These are phyloP conservation scores for Croton laevigatus DNA, from an alignment of 441 rosid species.

Conservation along the genomic window DNA sequence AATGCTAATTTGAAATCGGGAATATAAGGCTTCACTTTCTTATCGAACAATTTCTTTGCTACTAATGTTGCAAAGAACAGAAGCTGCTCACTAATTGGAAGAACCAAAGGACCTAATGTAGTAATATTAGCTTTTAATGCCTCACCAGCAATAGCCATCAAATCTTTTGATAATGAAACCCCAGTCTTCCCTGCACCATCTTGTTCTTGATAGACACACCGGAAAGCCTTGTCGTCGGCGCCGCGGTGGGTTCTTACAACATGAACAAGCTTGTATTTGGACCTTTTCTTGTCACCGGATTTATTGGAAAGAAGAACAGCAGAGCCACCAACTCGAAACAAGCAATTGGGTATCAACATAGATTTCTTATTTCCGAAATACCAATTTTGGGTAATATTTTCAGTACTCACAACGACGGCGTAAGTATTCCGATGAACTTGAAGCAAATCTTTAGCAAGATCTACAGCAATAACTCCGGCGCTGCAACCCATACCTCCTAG, in stretches of 20 bases:
- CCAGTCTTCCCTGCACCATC: constrained; percentile 58
- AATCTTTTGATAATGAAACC: constrained; percentile 63
- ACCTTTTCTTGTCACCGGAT: constrained; percentile 39
- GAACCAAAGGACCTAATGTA: constrained; percentile 61
- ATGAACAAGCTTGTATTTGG: constrained; percentile 66
- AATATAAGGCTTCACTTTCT: constrained; percentile 53
- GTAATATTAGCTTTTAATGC: constrained; percentile 69
- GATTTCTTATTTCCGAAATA: constrained; percentile 73
- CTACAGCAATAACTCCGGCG: constrained; percentile 67
- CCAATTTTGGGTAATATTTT: constrained; percentile 81
- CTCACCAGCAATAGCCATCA: constrained; percentile 76
- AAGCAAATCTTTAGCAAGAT: constrained; percentile 65
- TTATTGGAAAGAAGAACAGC: constrained; percentile 66
- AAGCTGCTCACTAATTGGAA: constrained; percentile 73
- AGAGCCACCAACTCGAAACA: constrained; percentile 63
- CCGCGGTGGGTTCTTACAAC: constrained; percentile 72
- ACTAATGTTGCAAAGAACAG: constrained; percentile 57
- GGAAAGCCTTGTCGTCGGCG: constrained; percentile 67
- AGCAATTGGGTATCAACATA: constrained; percentile 74
- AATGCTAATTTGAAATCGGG: constrained; percentile 75
- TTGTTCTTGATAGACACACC: constrained; percentile 67
- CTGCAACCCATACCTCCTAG: constrained; percentile 81
- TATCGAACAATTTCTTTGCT: constrained; percentile 50
- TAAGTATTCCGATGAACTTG: constrained; percentile 57
- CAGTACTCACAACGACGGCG: constrained; percentile 70